A percentile compares a stretch with the other conserved stretches of the same genome.
phyloP scores from a whole-genome alignment of 1,284 basidiomycete genomes.

The Meripilus lineatus region DNA sequence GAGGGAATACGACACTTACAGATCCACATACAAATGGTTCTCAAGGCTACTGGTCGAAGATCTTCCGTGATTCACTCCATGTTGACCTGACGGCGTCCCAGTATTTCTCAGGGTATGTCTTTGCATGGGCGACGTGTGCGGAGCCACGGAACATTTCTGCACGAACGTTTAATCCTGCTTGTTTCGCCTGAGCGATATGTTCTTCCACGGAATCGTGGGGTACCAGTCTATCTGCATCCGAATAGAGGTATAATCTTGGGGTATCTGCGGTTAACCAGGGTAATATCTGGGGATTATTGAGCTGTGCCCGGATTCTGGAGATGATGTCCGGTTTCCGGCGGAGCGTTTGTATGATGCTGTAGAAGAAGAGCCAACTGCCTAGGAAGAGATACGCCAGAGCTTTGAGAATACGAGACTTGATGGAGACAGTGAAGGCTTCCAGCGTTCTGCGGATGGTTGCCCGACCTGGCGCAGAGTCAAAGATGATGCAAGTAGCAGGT shows the following conservation, averaged over 20 bases:
- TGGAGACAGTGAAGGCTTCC: constrained; percentile 35
- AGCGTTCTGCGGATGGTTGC: constrained; percentile 22
- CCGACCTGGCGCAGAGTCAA: constrained; percentile 48
- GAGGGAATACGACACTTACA: too few relatives aligned
- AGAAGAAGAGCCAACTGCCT: constrained; percentile 18
- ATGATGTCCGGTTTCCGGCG: too few relatives aligned
- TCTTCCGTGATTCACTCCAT: constrained; percentile 29
- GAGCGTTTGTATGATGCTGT: constrained; percentile 13
- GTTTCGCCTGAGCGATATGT: constrained; percentile 34
- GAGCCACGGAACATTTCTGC: constrained; percentile 41
- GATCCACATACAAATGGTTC: too few relatives aligned
- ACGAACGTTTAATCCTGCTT: constrained; percentile 33
- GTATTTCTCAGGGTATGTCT: constrained; percentile 42
- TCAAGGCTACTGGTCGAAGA: background rate
- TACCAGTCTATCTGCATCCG: constrained; percentile 43
- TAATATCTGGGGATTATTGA: constrained; percentile 33
- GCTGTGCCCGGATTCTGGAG: constrained; percentile 23
- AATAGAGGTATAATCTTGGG: constrained; percentile 52
- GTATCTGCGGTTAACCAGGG: constrained; percentile 41
- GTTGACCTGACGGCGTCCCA: constrained; percentile 37
- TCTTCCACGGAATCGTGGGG: constrained; percentile 35
- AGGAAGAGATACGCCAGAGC: constrained; percentile 20
- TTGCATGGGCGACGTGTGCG: constrained; percentile 52
- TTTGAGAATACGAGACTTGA: constrained; percentile 30
- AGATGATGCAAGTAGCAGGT: constrained; percentile 33